Percentiles rank a stretch among this genome's conserved stretches.
Evolutionary conservation across 805 yeast genomes (phyloP).

Genomic region (Kuraishia cidri): DNA sequence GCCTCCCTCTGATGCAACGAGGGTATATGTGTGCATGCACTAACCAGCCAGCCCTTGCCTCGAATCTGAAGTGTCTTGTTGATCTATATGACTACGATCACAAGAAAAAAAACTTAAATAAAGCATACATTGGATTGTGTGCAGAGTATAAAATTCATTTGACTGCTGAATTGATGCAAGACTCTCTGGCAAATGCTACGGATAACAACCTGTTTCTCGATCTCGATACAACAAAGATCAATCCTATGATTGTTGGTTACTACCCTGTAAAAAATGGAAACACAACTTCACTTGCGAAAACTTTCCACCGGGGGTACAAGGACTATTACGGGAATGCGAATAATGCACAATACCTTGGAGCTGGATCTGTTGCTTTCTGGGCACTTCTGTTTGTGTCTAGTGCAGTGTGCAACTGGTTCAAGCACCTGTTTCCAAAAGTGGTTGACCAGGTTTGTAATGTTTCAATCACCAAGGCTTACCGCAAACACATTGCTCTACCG

Average conservation of each 20-base stretch:
- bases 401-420: constrained; percentile 30
- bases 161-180: not conserved
- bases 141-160: no score
- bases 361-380: constrained; percentile 41
- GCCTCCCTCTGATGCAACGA: not conserved
- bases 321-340: not conserved
- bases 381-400: constrained; percentile 30
- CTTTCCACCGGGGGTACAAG: not conserved
- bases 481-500: constrained; percentile 10
- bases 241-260: not conserved
- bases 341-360: no score
- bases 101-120: no score
- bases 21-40: not conserved
- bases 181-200: not conserved
- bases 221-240: not conserved
- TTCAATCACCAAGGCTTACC: constrained; percentile 12
- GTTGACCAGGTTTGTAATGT: constrained; percentile 21
- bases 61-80: not conserved
- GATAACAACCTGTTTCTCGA: not conserved
- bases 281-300: not conserved
- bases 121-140: no score
- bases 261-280: not conserved
- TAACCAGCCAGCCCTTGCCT: not conserved
- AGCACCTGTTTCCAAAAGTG: constrained; percentile 27
- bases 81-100: no score